Base-by-base conservation (phyloP, 176 grass and related monocot genomes). In the Poa annua region DNA sequence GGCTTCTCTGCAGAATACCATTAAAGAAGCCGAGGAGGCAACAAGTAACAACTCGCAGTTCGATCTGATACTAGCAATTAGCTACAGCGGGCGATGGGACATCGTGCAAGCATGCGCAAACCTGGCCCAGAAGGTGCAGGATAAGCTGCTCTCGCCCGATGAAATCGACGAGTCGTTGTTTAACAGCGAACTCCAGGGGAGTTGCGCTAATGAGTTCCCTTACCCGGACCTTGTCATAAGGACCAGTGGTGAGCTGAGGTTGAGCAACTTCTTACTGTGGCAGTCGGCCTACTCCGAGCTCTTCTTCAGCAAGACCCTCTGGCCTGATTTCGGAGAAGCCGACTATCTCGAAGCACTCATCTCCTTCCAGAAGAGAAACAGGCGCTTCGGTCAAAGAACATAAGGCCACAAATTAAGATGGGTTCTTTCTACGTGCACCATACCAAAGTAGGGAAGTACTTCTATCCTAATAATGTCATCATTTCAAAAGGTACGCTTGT, bases 251-350 rank as follows among this genome's bases (percentile, higher is more conserved):
- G 92, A 94, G 78, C 74, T 76, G 11, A 77, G 92, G 78, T 71
- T 94, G 81, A 92, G 92, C 85, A 89, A 94, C 92, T 94, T 94
- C 92, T 57, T 94, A 66, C 52, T 94, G 72, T 94, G 87, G 92
- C 87, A 94, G 72, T 85, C 87, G 39, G 92, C 92, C 15, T 89
- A 94, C 75, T 57, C 87, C 35, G 92, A 92, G 92, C 87, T 90
- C 61, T 94, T 89, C 81, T 94, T 94, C 72, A 89, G 87, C 32
- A 15, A 85, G 19, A 92, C 87, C 17, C 72, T 84, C 38, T 91
- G 92, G 89, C 89, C 89, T 14, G 89, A 94, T 66, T 92, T 94
- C 29, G 79, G 81, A 17, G 87, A 94, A 84, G 74, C 36, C 17
- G 71, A 88, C 21, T 92, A 91, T 44, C 66, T 90, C 17, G 85